Conservation (phyloP, 805 yeast genomes). For the Lipomyces chichibuensis region DNA sequence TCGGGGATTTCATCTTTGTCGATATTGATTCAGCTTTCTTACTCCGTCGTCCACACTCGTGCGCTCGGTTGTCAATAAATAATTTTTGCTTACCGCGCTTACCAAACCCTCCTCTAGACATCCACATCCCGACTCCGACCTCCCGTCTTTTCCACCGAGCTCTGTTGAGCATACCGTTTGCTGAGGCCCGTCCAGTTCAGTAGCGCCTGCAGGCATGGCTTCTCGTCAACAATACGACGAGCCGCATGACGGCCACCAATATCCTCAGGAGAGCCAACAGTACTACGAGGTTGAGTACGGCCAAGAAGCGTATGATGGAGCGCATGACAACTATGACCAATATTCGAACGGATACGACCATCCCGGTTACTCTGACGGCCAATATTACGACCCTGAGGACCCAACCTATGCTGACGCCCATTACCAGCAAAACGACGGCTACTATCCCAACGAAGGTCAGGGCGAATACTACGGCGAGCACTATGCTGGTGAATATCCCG, state of each 20-base stretch:
- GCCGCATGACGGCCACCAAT: slow-evolving; percentile 37
- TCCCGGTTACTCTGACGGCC: slow-evolving; percentile 45
- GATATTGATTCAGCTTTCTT: too few species aligned
- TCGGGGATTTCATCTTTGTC: too few species aligned
- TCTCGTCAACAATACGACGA: slow-evolving; percentile 36
- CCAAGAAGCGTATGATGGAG: slow-evolving; percentile 21
- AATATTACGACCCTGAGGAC: slow-evolving; percentile 44
- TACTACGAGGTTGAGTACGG: slow-evolving; percentile 39
- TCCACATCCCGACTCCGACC: neutral
- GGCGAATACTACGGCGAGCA: slow-evolving; percentile 38
- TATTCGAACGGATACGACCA: slow-evolving; percentile 48
- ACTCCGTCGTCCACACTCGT: too few species aligned
- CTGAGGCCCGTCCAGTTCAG: neutral
- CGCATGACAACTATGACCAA: slow-evolving; percentile 48
- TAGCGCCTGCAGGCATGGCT: neutral
- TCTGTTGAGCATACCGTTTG: neutral
- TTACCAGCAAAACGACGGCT: slow-evolving; percentile 37
- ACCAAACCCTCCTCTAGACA: neutral
- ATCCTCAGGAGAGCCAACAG: slow-evolving; percentile 37
- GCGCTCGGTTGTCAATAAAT: neutral
- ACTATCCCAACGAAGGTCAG: slow-evolving; percentile 30
- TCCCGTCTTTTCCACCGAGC: neutral
- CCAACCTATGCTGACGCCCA: slow-evolving; percentile 24
- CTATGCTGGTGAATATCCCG: slow-evolving; percentile 41
- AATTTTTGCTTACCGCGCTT: neutral